Evolutionary conservation across 139 green algal genomes (phyloP), one percentile per base, ranked within the genome.

Genomic region (Chlamydomonas schloesseri): DNA sequence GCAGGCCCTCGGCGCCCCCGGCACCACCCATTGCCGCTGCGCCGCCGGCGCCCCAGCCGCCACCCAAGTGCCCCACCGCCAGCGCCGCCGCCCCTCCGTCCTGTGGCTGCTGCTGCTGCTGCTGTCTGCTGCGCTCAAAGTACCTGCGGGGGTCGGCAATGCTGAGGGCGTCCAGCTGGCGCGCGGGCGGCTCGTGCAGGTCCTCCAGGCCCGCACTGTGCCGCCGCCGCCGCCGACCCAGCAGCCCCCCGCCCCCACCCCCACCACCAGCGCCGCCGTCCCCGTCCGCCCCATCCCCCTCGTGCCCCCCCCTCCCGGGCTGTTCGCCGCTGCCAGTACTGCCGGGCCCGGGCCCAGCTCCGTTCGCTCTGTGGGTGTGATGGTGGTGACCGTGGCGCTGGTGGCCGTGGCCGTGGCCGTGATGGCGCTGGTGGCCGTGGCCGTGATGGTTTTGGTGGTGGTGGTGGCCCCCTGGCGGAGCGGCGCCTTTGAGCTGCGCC

Each of bases 101-200:
- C 42, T 50, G n/a, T n/a, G n/a, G n/a, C n/a, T n/a, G n/a, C n/a
- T n/a, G n/a, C n/a, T n/a, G n/a, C n/a, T n/a, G n/a, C n/a, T n/a
- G 42, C 42, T 50, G 42, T 8, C 42, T 50, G 42, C 42, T 50
- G 46, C 78, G 65, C 65, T 84, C 81, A 31, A 87, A 87, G 53
- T 87, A 87, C 4, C 81, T 21, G 33, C 81, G 81, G 47, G 81
- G 81, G 81, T 87, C 81, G 29, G 81, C 70, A 50, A 87, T 87
- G 68, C 69, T 71, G 36, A 87, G 81, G 33, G 24, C 53, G 14
- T 87, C 81, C 34, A 80, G 81, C 69, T 46, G 53, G 9, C 31
- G 53, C 9, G 17, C n/a, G 20, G 53, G 29, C 15, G 68, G 81
- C 53, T 60, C 69, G 26, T 76, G 37, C 9, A 87, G 81, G 68